Conservation (phyloP, 2,329 filamentous ascomycete genomes). For the Acrodontium crateriforme region DNA sequence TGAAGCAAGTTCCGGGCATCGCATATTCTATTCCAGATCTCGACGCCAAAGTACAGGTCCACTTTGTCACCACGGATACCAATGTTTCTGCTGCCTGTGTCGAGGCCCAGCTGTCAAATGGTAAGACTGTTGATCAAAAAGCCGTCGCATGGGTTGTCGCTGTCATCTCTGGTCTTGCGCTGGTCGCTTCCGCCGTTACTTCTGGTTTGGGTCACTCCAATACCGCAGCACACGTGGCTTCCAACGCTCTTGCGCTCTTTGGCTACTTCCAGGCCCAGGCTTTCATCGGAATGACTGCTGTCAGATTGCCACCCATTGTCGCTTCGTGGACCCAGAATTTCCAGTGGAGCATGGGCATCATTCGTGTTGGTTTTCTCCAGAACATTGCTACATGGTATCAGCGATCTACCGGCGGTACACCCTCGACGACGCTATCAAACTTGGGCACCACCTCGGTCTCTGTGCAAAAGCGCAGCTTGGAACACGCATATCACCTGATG, state of each 20-base stretch:
- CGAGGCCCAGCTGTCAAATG: slow-evolving; percentile 77
- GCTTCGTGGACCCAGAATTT: slow-evolving; percentile 94
- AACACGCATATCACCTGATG: slow-evolving; percentile 31
- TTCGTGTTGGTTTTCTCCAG: slow-evolving; percentile 76
- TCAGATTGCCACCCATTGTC: slow-evolving; percentile 74
- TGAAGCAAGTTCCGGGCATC: slow-evolving; percentile 60
- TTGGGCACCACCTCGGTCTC: slow-evolving; percentile 67
- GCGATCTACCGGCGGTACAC: slow-evolving; percentile 75
- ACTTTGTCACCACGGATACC: slow-evolving; percentile 50
- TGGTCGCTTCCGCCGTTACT: slow-evolving; percentile 74
- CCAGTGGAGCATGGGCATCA: slow-evolving; percentile 96
- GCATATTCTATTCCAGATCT: slow-evolving; percentile 84
- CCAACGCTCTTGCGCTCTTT: slow-evolving; percentile 87
- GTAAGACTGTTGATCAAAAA: slow-evolving; percentile 78
- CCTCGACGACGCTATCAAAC: slow-evolving; percentile 63
- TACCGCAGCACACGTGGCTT: slow-evolving; percentile 84
- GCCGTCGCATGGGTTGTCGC: slow-evolving; percentile 85
- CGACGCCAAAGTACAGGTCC: slow-evolving; percentile 70
- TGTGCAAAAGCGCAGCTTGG: slow-evolving; percentile 54
- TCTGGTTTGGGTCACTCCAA: slow-evolving; percentile 87
- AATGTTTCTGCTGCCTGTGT: slow-evolving; percentile 65
- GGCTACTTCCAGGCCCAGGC: slow-evolving; percentile 91
- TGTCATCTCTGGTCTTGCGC: slow-evolving; percentile 69
- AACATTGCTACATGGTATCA: slow-evolving; percentile 90
- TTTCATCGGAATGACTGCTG: slow-evolving; percentile 71